phyloP scores from a whole-genome alignment of 805 yeast genomes.

The Nakazawaea siamensis region DNA sequence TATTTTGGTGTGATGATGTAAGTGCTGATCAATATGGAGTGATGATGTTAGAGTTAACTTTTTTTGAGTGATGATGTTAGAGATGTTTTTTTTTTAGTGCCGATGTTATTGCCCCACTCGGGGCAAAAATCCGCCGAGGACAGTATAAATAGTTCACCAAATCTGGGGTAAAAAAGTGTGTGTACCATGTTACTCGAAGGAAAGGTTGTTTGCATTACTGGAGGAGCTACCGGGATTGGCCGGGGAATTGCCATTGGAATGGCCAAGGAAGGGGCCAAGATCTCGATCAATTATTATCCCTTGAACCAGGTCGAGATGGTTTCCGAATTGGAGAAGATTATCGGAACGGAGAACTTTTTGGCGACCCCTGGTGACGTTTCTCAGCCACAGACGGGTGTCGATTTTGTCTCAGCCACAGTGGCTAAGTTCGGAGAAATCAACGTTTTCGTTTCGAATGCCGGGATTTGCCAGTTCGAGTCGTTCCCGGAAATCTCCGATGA shows the following conservation, averaged over 20 bases:
- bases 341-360: slow-evolving; percentile 18
- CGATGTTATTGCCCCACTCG: too few species aligned
- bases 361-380: slow-evolving; percentile 39
- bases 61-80: too few species aligned
- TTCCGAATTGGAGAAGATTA: slow-evolving; percentile 17
- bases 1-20: too few species aligned
- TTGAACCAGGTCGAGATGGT: slow-evolving; percentile 16
- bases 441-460: slow-evolving; percentile 38
- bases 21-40: too few species aligned
- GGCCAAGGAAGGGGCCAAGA: slow-evolving; percentile 19
- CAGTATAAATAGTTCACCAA: too few species aligned
- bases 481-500: slow-evolving; percentile 33
- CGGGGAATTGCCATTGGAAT: slow-evolving; percentile 33
- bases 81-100: too few species aligned
- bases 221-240: slow-evolving; percentile 40
- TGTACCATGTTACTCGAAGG: slow-evolving; percentile 20
- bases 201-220: slow-evolving; percentile 33
- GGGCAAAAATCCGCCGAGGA: too few species aligned
- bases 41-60: too few species aligned
- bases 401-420: slow-evolving; percentile 24
- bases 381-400: slow-evolving; percentile 26
- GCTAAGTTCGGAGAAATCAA: slow-evolving; percentile 30
- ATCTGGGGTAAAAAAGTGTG: too few species aligned
- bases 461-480: slow-evolving; percentile 32
- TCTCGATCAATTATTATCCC: slow-evolving; percentile 24